Conservation (phyloP, 208 protist species). For the Hexamita inflata region DNA sequence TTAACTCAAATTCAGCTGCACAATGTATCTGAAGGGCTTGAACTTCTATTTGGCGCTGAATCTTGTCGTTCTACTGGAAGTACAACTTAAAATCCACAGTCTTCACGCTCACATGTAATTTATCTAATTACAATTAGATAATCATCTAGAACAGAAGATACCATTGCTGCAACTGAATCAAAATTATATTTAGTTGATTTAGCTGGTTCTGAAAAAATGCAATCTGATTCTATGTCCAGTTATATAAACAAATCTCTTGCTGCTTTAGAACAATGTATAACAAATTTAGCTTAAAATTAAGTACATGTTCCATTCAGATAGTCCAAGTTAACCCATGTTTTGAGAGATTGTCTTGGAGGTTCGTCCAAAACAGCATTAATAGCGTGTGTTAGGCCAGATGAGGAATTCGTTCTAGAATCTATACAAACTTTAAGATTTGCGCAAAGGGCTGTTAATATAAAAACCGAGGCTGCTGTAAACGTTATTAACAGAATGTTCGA, state of each 20-base stretch:
- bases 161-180: neutral
- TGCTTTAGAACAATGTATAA: slow-evolving; percentile 6
- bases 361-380: slow-evolving; percentile 10
- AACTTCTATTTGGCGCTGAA: slow-evolving; percentile 15
- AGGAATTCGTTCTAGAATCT: slow-evolving; percentile 23
- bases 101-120: slow-evolving; percentile 6
- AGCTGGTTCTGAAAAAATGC: slow-evolving; percentile 1
- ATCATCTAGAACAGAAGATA: neutral
- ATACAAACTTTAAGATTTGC: slow-evolving; percentile 20
- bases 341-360: slow-evolving; percentile 11
- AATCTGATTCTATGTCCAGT: neutral
- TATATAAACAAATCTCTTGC: slow-evolving; percentile 18
- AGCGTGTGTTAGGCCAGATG: slow-evolving; percentile 12
- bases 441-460: slow-evolving; percentile 5
- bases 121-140: slow-evolving; percentile 13
- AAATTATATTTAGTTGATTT: slow-evolving; percentile 28
- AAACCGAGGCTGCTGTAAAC: neutral
- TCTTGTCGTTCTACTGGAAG: neutral
- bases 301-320: slow-evolving; percentile 13
- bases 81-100: neutral
- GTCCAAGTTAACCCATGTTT: slow-evolving; percentile 18
- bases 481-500: slow-evolving; percentile 7
- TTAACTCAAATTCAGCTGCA: neutral
- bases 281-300: neutral
- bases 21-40: neutral